Percentiles rank a stretch among this genome's conserved stretches.
Conservation (phyloP, 345 rosid species). For the Salix udensis region DNA sequence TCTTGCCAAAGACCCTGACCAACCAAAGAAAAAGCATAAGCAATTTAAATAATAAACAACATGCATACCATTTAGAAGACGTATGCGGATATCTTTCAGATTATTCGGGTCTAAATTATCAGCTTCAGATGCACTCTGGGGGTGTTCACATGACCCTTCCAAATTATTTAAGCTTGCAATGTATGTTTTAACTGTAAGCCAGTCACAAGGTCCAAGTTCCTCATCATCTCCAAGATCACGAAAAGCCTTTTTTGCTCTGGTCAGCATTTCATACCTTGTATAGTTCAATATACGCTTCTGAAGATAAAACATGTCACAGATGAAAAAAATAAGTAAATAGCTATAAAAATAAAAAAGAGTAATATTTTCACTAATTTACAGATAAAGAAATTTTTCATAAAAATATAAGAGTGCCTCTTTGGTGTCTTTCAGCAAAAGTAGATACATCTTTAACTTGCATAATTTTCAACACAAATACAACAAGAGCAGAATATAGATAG, state of each 20-base stretch:
- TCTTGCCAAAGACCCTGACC: background rate
- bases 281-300: conserved; percentile 81
- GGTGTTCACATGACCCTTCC: conserved; percentile 58
- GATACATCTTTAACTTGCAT: background rate
- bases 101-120: conserved; percentile 58
- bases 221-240: conserved; percentile 92
- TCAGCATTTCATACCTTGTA: conserved; percentile 86
- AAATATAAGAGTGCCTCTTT: background rate
- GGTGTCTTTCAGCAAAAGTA: background rate
- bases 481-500: background rate
- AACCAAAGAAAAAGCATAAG: background rate
- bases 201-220: conserved; percentile 94
- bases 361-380: background rate
- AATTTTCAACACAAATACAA: background rate
- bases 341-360: background rate
- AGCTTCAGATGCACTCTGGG: conserved; percentile 45
- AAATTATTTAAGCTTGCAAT: conserved; percentile 59
- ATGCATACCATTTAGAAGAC: conserved; percentile 74
- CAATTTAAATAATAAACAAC: background rate
- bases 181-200: conserved; percentile 78
- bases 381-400: background rate
- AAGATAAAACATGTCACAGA: background rate
- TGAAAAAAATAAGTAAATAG: background rate
- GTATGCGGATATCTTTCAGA: conserved; percentile 74
- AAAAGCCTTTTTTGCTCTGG: conserved; percentile 74